These are phyloP conservation scores for Nemania serpens DNA, from an alignment of 2,329 filamentous ascomycete genomes.

Conservation along the genomic window DNA sequence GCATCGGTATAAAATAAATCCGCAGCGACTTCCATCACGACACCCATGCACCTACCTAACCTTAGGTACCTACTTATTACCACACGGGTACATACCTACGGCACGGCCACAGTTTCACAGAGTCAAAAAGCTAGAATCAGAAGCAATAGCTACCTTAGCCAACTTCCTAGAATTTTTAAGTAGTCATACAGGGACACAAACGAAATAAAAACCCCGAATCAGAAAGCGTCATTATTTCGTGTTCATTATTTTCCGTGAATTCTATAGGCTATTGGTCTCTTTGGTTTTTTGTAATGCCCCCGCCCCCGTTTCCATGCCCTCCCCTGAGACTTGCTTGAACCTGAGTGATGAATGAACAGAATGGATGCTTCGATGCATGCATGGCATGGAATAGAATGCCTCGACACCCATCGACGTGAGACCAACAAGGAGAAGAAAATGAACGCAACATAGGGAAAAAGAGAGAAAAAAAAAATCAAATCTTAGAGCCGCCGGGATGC, in stretches of 20 bases:
- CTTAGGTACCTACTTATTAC: too few species aligned
- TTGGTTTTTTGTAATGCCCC: conserved; percentile 26
- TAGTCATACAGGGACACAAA: too few species aligned
- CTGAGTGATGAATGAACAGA: conserved; percentile 25
- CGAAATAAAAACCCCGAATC: too few species aligned
- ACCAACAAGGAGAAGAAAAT: conserved; percentile 13
- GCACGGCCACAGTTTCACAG: too few species aligned
- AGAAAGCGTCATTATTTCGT: conserved; percentile 36
- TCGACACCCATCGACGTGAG: conserved; percentile 25
- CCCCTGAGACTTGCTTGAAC: conserved; percentile 21
- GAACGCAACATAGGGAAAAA: conserved; percentile 3
- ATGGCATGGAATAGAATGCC: conserved; percentile 2
- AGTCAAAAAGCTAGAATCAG: too few species aligned
- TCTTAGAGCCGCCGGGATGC: conserved; percentile 15
- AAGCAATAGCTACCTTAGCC: too few species aligned
- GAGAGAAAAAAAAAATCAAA: conserved; percentile 13
- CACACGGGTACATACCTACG: too few species aligned
- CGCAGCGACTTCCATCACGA: too few species aligned
- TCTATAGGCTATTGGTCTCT: conserved; percentile 36
- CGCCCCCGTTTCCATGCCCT: conserved; percentile 24
- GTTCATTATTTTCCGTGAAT: conserved; percentile 39
- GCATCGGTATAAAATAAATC: too few species aligned
- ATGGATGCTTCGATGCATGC: not conserved
- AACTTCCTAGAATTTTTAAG: too few species aligned
- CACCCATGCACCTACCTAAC: too few species aligned